These are phyloP conservation scores for Rutidosis leptorrhynchoides DNA, from an alignment of 129 eudicot species.

Conservation along the genomic window DNA sequence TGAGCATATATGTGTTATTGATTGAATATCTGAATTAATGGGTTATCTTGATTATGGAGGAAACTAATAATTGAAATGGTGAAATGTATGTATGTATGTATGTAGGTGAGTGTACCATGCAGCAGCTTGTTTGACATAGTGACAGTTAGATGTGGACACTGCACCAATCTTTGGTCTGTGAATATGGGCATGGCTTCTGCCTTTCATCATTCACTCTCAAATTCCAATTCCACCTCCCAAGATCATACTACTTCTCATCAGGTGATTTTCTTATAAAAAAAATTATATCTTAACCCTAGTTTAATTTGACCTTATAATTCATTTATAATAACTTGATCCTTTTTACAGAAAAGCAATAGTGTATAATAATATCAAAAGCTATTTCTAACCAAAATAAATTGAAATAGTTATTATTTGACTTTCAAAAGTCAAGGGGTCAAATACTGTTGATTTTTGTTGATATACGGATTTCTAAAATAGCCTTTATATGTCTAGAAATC, in stretches of 20 bases:
- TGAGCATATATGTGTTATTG: slow-evolving; percentile 12
- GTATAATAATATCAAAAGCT: neutral
- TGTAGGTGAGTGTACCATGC: slow-evolving; percentile 98
- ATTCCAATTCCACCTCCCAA: slow-evolving; percentile 38
- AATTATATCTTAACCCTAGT: slow-evolving; percentile 9
- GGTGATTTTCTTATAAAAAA: slow-evolving; percentile 24
- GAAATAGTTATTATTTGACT: slow-evolving; percentile 22
- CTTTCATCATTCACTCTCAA: slow-evolving; percentile 52
- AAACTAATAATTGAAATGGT: slow-evolving; percentile 30
- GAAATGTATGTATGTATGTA: slow-evolving; percentile 45
- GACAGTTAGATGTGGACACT: slow-evolving; percentile 98
- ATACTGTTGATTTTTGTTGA: slow-evolving; percentile 6
- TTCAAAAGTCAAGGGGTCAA: slow-evolving; percentile 16
- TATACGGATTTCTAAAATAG: no score
- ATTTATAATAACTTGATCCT: no score
- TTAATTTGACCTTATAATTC: neutral
- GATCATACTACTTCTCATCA: slow-evolving; percentile 36
- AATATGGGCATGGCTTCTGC: slow-evolving; percentile 86
- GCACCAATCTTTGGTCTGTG: slow-evolving; percentile 89
- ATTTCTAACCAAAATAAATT: neutral
- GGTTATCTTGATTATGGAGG: slow-evolving; percentile 27
- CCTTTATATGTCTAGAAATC: no score
- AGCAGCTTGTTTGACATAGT: slow-evolving; percentile 77
- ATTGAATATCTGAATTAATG: slow-evolving; percentile 27
- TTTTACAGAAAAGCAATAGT: no score